Percentiles rank a stretch among this genome's conserved stretches.
phyloP scores from a whole-genome alignment of 73 alveolate genomes.

The Symbiodinium natans region DNA sequence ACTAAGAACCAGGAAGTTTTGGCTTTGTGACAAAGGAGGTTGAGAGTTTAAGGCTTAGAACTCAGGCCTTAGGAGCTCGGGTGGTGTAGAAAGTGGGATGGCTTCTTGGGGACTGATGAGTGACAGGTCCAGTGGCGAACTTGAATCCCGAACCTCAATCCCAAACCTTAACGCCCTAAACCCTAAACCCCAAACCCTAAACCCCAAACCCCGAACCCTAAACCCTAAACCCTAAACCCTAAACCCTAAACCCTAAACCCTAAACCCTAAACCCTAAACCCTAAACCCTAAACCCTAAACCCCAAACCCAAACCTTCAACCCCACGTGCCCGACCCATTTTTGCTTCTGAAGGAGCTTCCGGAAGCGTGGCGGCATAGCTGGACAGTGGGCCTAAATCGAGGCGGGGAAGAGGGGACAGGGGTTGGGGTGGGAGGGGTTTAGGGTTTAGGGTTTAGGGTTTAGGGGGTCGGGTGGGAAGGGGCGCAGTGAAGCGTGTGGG shows the following conservation, averaged over 20 bases:
- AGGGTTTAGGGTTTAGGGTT: too few species aligned
- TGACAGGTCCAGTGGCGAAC: too few species aligned
- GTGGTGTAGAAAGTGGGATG: too few species aligned
- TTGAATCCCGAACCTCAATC: too few species aligned
- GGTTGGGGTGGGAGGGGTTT: too few species aligned
- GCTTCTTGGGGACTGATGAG: too few species aligned
- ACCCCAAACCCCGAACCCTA: not conserved
- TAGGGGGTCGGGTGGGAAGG: too few species aligned
- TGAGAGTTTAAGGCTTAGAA: not conserved
- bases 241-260: not conserved
- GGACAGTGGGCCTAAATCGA: not conserved
- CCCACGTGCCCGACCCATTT: not conserved
- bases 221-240: not conserved
- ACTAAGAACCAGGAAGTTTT: too few species aligned
- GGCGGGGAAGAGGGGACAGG: not conserved
- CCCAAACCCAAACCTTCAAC: not conserved
- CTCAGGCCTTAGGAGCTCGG: not conserved
- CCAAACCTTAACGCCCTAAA: too few species aligned
- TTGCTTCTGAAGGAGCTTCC: not conserved
- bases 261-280: not conserved
- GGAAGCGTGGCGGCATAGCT: not conserved
- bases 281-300: not conserved
- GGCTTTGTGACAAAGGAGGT: too few species aligned
- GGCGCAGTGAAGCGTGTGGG: too few species aligned
- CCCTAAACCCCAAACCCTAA: too few species aligned